These are phyloP conservation scores for Magnaporthiopsis rhizophila DNA, from an alignment of 2,329 filamentous ascomycete species.

Conservation along the genomic window DNA sequence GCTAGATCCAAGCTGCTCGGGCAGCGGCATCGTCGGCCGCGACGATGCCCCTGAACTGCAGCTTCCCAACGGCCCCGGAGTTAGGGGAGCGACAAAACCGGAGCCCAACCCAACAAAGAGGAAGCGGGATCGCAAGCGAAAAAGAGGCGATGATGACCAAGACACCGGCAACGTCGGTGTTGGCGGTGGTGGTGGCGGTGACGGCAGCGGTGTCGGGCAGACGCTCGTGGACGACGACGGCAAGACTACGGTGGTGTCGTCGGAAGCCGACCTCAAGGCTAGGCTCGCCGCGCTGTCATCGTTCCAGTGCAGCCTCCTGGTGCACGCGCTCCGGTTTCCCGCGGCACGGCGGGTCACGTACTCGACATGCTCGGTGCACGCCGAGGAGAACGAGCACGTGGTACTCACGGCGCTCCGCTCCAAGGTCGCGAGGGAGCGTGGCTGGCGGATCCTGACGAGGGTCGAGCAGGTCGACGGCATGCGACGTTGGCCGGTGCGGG, in stretches of 20 bases:
- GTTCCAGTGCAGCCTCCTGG: conserved; percentile 75
- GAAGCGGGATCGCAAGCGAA: conserved; percentile 34
- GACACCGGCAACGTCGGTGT: conserved; percentile 9
- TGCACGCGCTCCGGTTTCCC: conserved; percentile 79
- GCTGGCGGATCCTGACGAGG: conserved; percentile 71
- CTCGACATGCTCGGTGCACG: conserved; percentile 86
- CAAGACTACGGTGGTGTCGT: conserved; percentile 39
- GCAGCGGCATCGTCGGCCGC: conserved; percentile 85
- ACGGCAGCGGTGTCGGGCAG: conserved; percentile 9
- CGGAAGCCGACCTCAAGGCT: conserved; percentile 48
- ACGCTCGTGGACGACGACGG: conserved; percentile 49
- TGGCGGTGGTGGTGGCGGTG: neutral
- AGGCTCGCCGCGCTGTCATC: conserved; percentile 66
- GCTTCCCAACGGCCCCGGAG: conserved; percentile 35
- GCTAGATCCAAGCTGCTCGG: conserved; percentile 90
- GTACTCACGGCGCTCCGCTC: conserved; percentile 66
- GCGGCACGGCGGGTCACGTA: conserved; percentile 72
- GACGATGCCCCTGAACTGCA: conserved; percentile 68
- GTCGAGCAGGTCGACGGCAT: conserved; percentile 70
- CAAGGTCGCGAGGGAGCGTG: conserved; percentile 52
- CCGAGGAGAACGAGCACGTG: conserved; percentile 81
- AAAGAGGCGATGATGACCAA: conserved; percentile 29
- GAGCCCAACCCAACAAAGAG: conserved; percentile 7
- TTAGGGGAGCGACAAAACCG: conserved; percentile 11
- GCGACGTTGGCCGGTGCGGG: conserved; percentile 64